Conservation (phyloP, 2,329 filamentous ascomycete species). For the Claviceps capensis region DNA sequence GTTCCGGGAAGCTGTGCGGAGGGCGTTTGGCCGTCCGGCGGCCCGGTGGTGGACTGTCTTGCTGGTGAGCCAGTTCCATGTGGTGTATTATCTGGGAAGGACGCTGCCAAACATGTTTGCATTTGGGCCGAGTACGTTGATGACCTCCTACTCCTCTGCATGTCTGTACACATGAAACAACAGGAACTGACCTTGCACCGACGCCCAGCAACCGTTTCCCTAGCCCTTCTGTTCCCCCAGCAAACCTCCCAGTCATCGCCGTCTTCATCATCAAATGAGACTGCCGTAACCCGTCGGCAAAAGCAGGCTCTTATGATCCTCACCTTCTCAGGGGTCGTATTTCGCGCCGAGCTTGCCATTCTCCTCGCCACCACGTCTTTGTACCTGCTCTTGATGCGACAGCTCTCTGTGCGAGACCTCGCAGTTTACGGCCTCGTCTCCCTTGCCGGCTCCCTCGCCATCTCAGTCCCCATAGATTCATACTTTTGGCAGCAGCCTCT, state of each 20-base stretch:
- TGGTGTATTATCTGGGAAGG: slow-evolving; percentile 82
- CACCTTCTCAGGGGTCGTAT: slow-evolving; percentile 68
- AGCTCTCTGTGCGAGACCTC: slow-evolving; percentile 41
- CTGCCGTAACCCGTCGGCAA: slow-evolving; percentile 27
- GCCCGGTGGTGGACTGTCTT: slow-evolving; percentile 71
- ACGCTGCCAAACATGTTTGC: slow-evolving; percentile 96
- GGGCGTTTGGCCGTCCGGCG: slow-evolving; percentile 52
- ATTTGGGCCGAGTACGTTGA: slow-evolving; percentile 61
- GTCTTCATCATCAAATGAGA: background rate
- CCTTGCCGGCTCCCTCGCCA: slow-evolving; percentile 48
- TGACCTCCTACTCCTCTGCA: background rate
- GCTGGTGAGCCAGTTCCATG: slow-evolving; percentile 76
- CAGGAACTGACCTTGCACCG: background rate
- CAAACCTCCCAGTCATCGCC: slow-evolving; percentile 11
- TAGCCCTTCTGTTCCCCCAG: slow-evolving; percentile 30
- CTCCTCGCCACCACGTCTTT: slow-evolving; percentile 56
- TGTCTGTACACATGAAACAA: background rate
- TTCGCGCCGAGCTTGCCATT: slow-evolving; percentile 79
- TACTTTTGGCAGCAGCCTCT: slow-evolving; percentile 83
- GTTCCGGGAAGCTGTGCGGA: slow-evolving; percentile 50
- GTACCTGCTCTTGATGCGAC: slow-evolving; percentile 45
- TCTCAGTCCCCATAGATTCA: slow-evolving; percentile 69
- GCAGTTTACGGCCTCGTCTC: slow-evolving; percentile 53
- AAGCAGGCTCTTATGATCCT: slow-evolving; percentile 59
- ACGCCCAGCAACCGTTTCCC: slow-evolving; percentile 48